Evolutionary conservation across 2,329 filamentous ascomycete genomes (phyloP).

Genomic region (Fusarium sp.): DNA sequence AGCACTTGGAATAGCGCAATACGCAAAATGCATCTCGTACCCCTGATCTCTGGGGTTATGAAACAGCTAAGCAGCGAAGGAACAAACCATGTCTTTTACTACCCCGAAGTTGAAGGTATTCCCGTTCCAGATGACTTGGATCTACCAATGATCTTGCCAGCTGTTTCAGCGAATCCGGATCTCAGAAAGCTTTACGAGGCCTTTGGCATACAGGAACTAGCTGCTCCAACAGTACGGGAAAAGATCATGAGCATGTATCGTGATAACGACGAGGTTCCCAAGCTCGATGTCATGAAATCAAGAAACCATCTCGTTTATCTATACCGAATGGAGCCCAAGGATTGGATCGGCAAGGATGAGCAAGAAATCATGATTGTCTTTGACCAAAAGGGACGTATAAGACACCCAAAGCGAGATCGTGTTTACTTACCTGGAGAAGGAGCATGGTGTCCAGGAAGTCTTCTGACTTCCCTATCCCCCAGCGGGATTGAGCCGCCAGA

Average conservation of each 20-base stretch:
- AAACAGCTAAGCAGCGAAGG: fast-evolving
- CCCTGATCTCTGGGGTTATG: fast-evolving
- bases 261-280: neutral
- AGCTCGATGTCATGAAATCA: neutral
- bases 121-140: neutral
- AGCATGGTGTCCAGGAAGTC: neutral
- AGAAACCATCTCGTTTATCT: neutral
- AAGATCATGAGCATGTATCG: neutral
- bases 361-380: neutral
- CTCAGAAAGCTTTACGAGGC: neutral
- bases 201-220: fast-evolving
- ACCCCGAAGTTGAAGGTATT: neutral
- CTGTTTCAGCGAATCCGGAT: neutral
- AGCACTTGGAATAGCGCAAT: neutral
- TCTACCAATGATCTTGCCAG: neutral
- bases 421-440: neutral
- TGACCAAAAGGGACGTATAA: neutral
- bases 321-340: neutral
- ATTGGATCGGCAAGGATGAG: neutral
- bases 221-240: neutral
- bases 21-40: neutral
- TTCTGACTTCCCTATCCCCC: neutral
- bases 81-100: neutral
- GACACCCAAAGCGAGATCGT: neutral
- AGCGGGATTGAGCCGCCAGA: neutral